Evolutionary conservation across 164 flowering plant species (phyloP).

Genomic region (Warburgia ugandensis): DNA sequence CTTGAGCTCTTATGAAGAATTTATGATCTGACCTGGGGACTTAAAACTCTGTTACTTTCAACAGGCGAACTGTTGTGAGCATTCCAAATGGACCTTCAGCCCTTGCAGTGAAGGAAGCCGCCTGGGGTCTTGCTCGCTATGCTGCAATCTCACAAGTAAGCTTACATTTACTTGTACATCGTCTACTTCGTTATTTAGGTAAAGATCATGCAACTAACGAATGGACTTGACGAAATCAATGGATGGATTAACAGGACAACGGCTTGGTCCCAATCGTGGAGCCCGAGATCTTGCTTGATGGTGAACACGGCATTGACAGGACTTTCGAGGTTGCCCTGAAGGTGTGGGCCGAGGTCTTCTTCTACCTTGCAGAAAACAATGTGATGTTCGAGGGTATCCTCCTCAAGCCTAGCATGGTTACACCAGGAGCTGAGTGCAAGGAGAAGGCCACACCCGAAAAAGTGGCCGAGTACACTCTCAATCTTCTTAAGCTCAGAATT

Average conservation of each 20-base stretch:
- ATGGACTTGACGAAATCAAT: background rate
- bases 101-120: constrained; percentile 84
- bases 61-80: constrained; percentile 90
- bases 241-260: constrained; percentile 41
- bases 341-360: constrained; percentile 90
- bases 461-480: constrained; percentile 73
- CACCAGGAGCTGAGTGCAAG: constrained; percentile 91
- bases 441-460: constrained; percentile 64
- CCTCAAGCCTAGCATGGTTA: constrained; percentile 92
- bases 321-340: constrained; percentile 71
- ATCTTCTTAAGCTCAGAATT: constrained; percentile 60
- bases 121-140: constrained; percentile 89
- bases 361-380: constrained; percentile 81
- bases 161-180: background rate
- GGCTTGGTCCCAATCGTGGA: constrained; percentile 86
- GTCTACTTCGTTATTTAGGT: background rate
- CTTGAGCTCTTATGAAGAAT: background rate
- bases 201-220: background rate
- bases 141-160: constrained; percentile 78
- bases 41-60: background rate
- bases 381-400: constrained; percentile 77
- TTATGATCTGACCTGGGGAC: background rate
- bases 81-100: constrained; percentile 90
- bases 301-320: constrained; percentile 77
- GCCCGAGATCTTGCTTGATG: constrained; percentile 86